phyloP scores from a whole-genome alignment of 1,284 basidiomycete genomes.

The Lignosus rhinocerotis region DNA sequence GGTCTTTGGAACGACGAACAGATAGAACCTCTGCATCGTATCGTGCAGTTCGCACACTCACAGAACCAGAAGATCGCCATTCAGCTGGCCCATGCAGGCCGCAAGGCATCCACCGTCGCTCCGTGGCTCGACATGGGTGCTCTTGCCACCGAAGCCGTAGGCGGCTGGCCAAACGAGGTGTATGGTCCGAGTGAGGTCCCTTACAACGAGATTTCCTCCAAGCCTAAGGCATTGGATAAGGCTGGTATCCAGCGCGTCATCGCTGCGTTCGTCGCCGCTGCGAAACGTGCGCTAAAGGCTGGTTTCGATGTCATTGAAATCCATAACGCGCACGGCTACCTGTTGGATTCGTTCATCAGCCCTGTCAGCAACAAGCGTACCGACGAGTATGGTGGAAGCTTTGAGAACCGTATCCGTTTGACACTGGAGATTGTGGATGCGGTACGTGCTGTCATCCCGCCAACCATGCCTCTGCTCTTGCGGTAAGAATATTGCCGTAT shows the following conservation, averaged over 20 bases:
- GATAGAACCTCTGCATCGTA: slow-evolving; percentile 59
- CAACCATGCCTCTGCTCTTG: slow-evolving; percentile 26
- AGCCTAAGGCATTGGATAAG: slow-evolving; percentile 53
- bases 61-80: slow-evolving; percentile 68
- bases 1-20: slow-evolving; percentile 78
- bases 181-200: slow-evolving; percentile 61
- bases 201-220: slow-evolving; percentile 24
- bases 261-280: slow-evolving; percentile 57
- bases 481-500: slow-evolving; percentile 38
- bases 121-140: slow-evolving; percentile 54
- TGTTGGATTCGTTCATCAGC: slow-evolving; percentile 55
- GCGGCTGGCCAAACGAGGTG: slow-evolving; percentile 66
- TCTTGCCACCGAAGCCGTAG: slow-evolving; percentile 41
- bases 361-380: slow-evolving; percentile 69
- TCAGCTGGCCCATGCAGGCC: slow-evolving; percentile 78
- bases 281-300: slow-evolving; percentile 53
- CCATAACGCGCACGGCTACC: slow-evolving; percentile 65
- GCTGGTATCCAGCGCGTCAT: slow-evolving; percentile 61
- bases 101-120: slow-evolving; percentile 68
- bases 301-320: slow-evolving; percentile 38
- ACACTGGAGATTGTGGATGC: slow-evolving; percentile 41
- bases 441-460: slow-evolving; percentile 34
- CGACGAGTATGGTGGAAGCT: slow-evolving; percentile 74
- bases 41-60: slow-evolving; percentile 68
- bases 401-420: slow-evolving; percentile 68